phyloP scores from a whole-genome alignment of 2,329 filamentous ascomycete species.

The Esteya vermicola region DNA sequence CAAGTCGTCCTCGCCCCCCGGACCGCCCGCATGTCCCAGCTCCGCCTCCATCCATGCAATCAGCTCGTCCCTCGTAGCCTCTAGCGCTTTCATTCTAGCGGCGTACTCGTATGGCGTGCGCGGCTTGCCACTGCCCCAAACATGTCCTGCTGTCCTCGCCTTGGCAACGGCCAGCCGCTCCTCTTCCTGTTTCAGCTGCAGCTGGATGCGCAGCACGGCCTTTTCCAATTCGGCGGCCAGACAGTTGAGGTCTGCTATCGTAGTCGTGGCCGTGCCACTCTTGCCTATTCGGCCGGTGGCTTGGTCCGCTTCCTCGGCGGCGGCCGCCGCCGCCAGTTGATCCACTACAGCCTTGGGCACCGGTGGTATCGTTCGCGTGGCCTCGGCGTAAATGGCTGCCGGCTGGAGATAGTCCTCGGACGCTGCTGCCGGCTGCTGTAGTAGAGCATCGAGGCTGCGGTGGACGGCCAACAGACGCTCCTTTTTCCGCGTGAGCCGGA shows the following conservation, averaged over 20 bases:
- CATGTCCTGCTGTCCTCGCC: conserved; percentile 16
- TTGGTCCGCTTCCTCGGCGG: neutral
- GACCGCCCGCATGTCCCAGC: conserved; percentile 35
- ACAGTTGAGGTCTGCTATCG: conserved; percentile 27
- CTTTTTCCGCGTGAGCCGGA: conserved; percentile 37
- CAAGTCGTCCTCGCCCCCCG: conserved; percentile 14
- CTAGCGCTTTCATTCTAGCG: conserved; percentile 37
- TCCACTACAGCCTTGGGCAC: conserved; percentile 39
- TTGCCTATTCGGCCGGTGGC: neutral
- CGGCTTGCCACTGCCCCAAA: too few relatives aligned
- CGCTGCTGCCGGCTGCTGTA: conserved; percentile 30
- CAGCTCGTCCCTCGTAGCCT: conserved; percentile 40
- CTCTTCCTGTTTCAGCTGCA: conserved; percentile 42
- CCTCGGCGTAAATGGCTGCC: conserved; percentile 29
- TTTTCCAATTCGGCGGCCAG: conserved; percentile 41
- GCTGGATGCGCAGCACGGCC: conserved; percentile 41
- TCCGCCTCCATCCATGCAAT: conserved; percentile 54
- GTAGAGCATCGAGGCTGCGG: conserved; percentile 33
- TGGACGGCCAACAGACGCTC: conserved; percentile 35
- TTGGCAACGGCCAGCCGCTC: conserved; percentile 35
- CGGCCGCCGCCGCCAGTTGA: conserved; percentile 27
- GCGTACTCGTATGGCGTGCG: conserved; percentile 7
- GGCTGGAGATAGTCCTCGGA: conserved; percentile 31
- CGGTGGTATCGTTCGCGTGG: conserved; percentile 27
- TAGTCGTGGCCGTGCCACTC: conserved; percentile 1